Evolutionary conservation across 495 filamentous ascomycete species (phyloP).

Genomic region (Neurospora sp.): DNA sequence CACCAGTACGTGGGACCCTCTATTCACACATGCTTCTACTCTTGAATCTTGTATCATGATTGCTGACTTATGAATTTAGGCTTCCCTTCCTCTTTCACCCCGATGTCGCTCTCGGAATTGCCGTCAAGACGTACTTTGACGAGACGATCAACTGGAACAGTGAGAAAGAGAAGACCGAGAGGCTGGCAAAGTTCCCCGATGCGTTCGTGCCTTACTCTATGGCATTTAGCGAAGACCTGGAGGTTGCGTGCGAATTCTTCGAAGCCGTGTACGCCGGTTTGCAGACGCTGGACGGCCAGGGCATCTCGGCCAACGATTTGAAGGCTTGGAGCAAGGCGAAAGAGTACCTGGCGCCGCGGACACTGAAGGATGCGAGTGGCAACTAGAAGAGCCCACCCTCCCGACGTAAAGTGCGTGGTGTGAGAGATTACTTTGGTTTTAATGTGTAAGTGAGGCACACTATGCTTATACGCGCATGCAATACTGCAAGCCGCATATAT

Average conservation of each 20-base stretch:
- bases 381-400: neutral
- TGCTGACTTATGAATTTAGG: conserved; percentile 39
- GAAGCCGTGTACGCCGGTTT: conserved; percentile 66
- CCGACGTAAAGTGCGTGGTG: neutral
- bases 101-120: conserved; percentile 78
- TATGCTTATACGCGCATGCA: neutral
- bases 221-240: conserved; percentile 65
- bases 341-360: conserved; percentile 41
- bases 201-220: conserved; percentile 66
- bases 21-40: neutral
- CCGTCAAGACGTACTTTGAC: conserved; percentile 86
- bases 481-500: neutral
- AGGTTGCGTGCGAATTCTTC: conserved; percentile 73
- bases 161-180: conserved; percentile 48
- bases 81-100: conserved; percentile 79
- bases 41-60: neutral
- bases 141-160: conserved; percentile 56
- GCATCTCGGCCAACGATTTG: conserved; percentile 46
- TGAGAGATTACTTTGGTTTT: neutral
- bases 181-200: conserved; percentile 45
- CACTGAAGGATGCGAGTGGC: conserved; percentile 1
- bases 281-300: conserved; percentile 47
- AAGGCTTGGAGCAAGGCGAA: conserved; percentile 56
- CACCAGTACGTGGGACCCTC: conserved; percentile 47
- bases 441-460: neutral